phyloP scores from a whole-genome alignment of 2,329 filamentous ascomycete species.

The Aspergillus amoenus region DNA sequence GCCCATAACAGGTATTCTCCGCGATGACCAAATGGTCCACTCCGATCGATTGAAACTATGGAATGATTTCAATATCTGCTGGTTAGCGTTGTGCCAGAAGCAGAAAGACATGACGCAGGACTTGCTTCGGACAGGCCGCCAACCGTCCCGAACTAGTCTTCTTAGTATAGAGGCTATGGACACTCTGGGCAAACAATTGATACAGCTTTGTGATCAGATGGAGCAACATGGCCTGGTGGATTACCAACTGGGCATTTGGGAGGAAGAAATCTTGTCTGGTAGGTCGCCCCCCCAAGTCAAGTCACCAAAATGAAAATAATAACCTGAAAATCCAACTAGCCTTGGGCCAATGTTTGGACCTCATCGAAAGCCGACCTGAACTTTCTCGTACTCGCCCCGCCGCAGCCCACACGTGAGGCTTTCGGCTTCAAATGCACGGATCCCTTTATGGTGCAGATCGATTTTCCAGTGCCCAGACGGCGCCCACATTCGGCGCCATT shows the following conservation, averaged over 20 bases:
- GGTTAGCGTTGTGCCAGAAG: conserved; percentile 78
- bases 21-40: conserved; percentile 76
- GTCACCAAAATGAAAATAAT: neutral
- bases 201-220: conserved; percentile 79
- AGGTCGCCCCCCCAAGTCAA: conserved; percentile 40
- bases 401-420: conserved; percentile 25
- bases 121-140: conserved; percentile 59
- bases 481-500: conserved; percentile 10
- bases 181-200: conserved; percentile 77
- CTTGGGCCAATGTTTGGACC: conserved; percentile 54
- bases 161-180: conserved; percentile 69
- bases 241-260: conserved; percentile 95
- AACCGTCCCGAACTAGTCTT: conserved; percentile 59
- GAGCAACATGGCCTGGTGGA: conserved; percentile 94
- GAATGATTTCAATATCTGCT: conserved; percentile 92
- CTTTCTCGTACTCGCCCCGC: conserved; percentile 21
- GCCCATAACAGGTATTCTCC: conserved; percentile 66
- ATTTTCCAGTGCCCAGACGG: neutral
- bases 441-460: neutral
- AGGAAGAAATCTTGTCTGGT: conserved; percentile 87
- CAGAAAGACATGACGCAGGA: conserved; percentile 72
- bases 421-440: conserved; percentile 1
- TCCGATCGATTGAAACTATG: conserved; percentile 78
- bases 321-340: conserved; percentile 36
- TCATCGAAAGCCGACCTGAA: conserved; percentile 45